Conservation (phyloP, 352 stramenopile genomes). For the Pythium utonaiense region DNA sequence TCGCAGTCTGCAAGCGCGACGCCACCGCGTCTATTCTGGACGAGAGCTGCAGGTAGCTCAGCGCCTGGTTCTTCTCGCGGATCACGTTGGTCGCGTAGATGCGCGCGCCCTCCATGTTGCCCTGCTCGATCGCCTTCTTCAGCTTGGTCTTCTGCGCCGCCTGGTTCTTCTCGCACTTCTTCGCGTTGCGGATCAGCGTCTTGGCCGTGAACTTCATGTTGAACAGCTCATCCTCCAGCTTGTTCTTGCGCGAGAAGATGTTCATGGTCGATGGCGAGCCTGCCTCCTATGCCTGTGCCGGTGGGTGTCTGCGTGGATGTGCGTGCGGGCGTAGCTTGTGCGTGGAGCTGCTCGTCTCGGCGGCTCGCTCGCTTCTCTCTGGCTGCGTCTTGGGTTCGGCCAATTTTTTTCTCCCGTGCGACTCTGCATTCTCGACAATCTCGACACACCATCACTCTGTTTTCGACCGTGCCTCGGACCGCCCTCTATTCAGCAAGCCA, state of each 20-base stretch:
- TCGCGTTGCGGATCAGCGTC: slow-evolving; percentile 86
- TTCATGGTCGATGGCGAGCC: slow-evolving; percentile 41
- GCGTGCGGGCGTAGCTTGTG: not conserved
- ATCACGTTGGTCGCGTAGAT: slow-evolving; percentile 96
- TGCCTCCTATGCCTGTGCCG: no score
- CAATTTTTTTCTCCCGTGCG: slow-evolving; percentile 6
- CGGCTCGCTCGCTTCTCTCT: not conserved
- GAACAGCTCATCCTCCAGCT: slow-evolving; percentile 85
- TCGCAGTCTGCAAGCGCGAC: slow-evolving; percentile 94
- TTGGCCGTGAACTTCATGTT: slow-evolving; percentile 91
- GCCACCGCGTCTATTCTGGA: slow-evolving; percentile 96
- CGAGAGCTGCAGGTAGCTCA: slow-evolving; percentile 95
- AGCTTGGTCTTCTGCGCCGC: slow-evolving; percentile 92
- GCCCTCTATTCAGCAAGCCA: slow-evolving; percentile 1
- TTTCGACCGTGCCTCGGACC: slow-evolving; percentile 17
- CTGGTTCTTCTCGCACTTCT: slow-evolving; percentile 99
- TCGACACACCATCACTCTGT: slow-evolving; percentile 11
- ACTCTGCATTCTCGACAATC: slow-evolving; percentile 13
- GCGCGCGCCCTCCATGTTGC: slow-evolving; percentile 96
- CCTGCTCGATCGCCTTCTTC: slow-evolving; percentile 95
- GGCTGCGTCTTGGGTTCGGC: slow-evolving; percentile 3
- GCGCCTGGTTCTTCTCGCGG: slow-evolving; percentile 82
- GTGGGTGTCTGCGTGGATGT: not conserved
- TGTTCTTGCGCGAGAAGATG: slow-evolving; percentile 83
- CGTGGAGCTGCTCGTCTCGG: not conserved